Percentiles rank a stretch among this genome's conserved stretches.
These are phyloP conservation scores for Neurospora sp. DNA, from an alignment of 495 filamentous ascomycete species.

Conservation along the genomic window DNA sequence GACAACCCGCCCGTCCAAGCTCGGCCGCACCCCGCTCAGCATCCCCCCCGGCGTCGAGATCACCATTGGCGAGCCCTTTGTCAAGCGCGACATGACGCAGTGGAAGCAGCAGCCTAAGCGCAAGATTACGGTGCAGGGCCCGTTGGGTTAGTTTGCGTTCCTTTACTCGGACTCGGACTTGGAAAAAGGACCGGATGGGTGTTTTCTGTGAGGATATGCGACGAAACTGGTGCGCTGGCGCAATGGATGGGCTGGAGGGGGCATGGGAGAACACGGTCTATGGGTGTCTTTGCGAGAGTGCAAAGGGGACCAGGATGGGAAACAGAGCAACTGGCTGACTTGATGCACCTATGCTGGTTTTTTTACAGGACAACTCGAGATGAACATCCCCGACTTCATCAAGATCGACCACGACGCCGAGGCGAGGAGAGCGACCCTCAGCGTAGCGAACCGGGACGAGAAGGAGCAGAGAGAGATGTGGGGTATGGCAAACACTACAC, in stretches of 20 bases:
- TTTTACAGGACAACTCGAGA: constrained; percentile 52
- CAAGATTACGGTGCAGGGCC: constrained; percentile 57
- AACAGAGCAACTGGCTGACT: background rate
- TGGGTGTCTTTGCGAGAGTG: background rate
- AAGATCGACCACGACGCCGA: constrained; percentile 54
- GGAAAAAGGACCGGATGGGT: too few species aligned
- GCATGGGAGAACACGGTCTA: background rate
- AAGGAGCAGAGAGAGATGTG: constrained; percentile 91
- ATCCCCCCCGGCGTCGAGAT: constrained; percentile 77
- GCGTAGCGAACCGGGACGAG: constrained; percentile 48
- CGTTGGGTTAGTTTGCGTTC: constrained; percentile 46
- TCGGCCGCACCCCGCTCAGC: constrained; percentile 71
- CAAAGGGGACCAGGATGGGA: background rate
- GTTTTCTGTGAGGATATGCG: too few species aligned
- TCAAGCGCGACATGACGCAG: constrained; percentile 40
- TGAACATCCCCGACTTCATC: constrained; percentile 63
- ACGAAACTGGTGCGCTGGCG: background rate
- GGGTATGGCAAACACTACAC: constrained; percentile 51
- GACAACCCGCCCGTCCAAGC: constrained; percentile 57
- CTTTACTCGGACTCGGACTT: background rate
- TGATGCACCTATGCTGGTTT: background rate
- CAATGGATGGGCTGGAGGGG: background rate
- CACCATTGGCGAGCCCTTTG: constrained; percentile 47
- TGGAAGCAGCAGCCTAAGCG: constrained; percentile 45
- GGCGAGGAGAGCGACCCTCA: constrained; percentile 51